These are phyloP conservation scores for Globisporangium barbulae DNA, from an alignment of 352 stramenopile genomes.

Conservation along the genomic window DNA sequence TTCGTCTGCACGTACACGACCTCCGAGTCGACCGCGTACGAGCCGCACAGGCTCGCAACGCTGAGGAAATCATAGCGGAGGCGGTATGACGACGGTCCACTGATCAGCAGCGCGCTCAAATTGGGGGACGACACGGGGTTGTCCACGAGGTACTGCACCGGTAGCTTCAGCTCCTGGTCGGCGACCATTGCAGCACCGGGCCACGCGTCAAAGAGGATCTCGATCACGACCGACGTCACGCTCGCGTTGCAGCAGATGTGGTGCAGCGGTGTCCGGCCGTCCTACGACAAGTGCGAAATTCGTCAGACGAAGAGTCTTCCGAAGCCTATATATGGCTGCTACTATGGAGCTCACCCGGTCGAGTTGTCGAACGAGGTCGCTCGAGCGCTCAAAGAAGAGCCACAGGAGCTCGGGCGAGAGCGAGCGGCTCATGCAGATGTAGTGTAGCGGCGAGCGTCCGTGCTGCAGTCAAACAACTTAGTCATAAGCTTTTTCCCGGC, in stretches of 20 bases:
- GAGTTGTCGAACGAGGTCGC: constrained; percentile 47
- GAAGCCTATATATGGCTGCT: neutral
- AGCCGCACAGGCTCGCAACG: constrained; percentile 26
- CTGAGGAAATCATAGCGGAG: constrained; percentile 64
- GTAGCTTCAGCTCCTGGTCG: constrained; percentile 67
- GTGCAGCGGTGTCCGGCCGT: constrained; percentile 55
- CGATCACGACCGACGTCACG: constrained; percentile 46
- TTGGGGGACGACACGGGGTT: constrained; percentile 51
- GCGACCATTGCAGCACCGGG: constrained; percentile 47
- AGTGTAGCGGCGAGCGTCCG: constrained; percentile 60
- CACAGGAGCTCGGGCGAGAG: constrained; percentile 60
- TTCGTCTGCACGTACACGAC: constrained; percentile 42
- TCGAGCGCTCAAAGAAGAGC: constrained; percentile 65
- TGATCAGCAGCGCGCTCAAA: constrained; percentile 48
- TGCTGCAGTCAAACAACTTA: constrained; percentile 23
- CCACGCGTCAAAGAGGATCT: constrained; percentile 71
- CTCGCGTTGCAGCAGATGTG: constrained; percentile 57
- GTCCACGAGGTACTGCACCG: constrained; percentile 70
- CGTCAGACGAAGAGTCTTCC: no score
- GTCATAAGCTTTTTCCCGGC: neutral
- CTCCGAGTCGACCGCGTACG: constrained; percentile 35
- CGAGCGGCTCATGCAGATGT: constrained; percentile 57
- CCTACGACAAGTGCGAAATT: constrained; percentile 23
- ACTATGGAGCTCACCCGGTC: constrained; percentile 31
- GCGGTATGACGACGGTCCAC: constrained; percentile 56